Evolutionary conservation across 2,329 filamentous ascomycete genomes (phyloP).

Genomic region (Reticulascus tulasneorum): DNA sequence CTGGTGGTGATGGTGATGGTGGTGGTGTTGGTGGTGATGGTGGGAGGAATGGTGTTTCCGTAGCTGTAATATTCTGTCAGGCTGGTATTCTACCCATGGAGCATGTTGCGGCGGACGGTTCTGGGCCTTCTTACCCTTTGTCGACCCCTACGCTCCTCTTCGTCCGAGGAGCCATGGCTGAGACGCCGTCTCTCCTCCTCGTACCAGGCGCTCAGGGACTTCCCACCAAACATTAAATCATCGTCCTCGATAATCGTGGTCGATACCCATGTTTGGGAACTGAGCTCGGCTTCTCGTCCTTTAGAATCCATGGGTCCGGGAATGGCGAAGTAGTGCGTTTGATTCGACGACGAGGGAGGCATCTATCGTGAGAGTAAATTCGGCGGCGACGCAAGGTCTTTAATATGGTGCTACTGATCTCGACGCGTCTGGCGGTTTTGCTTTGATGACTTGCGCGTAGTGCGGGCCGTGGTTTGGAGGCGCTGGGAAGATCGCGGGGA

Average conservation of each 20-base stretch:
- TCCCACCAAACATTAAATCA: conserved; percentile 57
- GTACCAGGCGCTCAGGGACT: conserved; percentile 56
- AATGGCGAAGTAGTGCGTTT: conserved; percentile 24
- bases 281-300: conserved; percentile 28
- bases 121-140: conserved; percentile 33
- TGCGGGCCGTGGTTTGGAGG: conserved; percentile 7
- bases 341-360: too few relatives aligned
- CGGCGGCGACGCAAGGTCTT: too few relatives aligned
- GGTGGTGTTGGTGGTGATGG: conserved; percentile 11
- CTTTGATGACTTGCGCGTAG: conserved; percentile 7
- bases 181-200: conserved; percentile 51
- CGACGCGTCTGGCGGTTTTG: too few relatives aligned
- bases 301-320: conserved; percentile 28
- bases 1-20: conserved; percentile 6
- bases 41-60: conserved; percentile 14
- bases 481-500: conserved; percentile 7
- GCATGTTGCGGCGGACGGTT: not conserved
- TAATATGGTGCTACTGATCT: too few relatives aligned
- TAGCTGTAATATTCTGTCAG: conserved; percentile 9
- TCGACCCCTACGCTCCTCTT: conserved; percentile 34
- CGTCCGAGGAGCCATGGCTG: conserved; percentile 34
- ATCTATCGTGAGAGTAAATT: too few relatives aligned
- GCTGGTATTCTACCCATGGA: not conserved
- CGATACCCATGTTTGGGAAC: conserved; percentile 42
- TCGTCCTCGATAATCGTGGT: conserved; percentile 58